Evolutionary conservation across 2,329 filamentous ascomycete species (phyloP).

Genomic region (Nemania sp.): DNA sequence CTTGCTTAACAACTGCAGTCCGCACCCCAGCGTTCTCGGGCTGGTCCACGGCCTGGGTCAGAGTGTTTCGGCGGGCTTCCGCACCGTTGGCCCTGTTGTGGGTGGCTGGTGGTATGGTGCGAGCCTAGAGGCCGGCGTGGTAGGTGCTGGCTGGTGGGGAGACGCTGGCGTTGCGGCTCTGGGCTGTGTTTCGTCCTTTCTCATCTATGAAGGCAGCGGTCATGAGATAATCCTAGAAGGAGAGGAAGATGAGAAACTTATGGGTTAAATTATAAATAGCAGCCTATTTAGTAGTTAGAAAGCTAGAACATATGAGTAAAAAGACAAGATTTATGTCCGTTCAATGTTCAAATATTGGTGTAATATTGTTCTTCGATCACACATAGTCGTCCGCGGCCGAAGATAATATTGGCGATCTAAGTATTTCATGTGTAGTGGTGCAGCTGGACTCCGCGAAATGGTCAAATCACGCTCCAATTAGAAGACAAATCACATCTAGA

Average conservation of each 20-base stretch:
- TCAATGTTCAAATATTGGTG: too few relatives aligned
- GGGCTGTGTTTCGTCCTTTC: conserved; percentile 61
- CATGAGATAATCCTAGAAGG: conserved; percentile 59
- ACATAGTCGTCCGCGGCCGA: too few relatives aligned
- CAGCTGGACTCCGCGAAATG: too few relatives aligned
- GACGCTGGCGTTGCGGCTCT: conserved; percentile 54
- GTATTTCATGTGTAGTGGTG: too few relatives aligned
- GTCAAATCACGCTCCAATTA: too few relatives aligned
- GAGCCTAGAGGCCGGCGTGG: conserved; percentile 49
- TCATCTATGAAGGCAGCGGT: conserved; percentile 66
- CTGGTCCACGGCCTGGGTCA: conserved; percentile 59
- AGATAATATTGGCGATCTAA: too few relatives aligned
- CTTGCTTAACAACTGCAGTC: conserved; percentile 62
- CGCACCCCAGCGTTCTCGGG: conserved; percentile 60
- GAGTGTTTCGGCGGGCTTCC: conserved; percentile 53
- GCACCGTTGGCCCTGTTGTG: conserved; percentile 54
- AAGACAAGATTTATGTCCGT: too few relatives aligned
- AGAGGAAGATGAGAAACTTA: conserved; percentile 31
- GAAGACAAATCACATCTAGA: too few relatives aligned
- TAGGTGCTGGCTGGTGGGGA: conserved; percentile 53
- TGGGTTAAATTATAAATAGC: conserved; percentile 3
- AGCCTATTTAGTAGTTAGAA: background rate
- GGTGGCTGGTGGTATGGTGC: conserved; percentile 54
- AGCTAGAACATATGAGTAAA: too few relatives aligned
- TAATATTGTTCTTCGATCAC: too few relatives aligned